These are phyloP conservation scores for Cladosporium sp. DNA, from an alignment of 2,329 filamentous ascomycete genomes.

Conservation along the genomic window DNA sequence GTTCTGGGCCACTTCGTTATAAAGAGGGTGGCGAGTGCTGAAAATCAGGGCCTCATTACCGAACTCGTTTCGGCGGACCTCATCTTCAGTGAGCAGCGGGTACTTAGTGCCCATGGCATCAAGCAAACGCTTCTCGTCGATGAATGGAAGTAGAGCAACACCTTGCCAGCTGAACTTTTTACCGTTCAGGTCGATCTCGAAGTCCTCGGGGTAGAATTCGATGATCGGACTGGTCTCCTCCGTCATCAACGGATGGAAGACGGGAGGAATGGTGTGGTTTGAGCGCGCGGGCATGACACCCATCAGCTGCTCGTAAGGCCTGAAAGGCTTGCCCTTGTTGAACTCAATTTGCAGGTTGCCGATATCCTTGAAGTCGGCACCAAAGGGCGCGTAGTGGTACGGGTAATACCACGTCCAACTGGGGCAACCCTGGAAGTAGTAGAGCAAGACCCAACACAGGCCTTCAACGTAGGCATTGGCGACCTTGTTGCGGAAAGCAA, in stretches of 20 bases:
- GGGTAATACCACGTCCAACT: constrained; percentile 99
- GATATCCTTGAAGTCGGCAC: constrained; percentile 85
- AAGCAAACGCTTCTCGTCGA: constrained; percentile 83
- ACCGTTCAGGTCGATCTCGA: constrained; percentile 87
- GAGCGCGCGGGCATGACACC: constrained; percentile 92
- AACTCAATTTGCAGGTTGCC: constrained; percentile 75
- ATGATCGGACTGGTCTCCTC: constrained; percentile 85
- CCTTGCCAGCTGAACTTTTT: constrained; percentile 99
- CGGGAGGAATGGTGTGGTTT: constrained; percentile 79
- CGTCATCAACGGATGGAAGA: constrained; percentile 89
- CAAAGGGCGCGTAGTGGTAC: constrained; percentile 97
- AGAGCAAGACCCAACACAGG: constrained; percentile 88
- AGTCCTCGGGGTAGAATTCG: constrained; percentile 95
- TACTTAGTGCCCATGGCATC: constrained; percentile 79
- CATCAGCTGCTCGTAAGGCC: constrained; percentile 96
- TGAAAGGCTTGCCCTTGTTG: constrained; percentile 77
- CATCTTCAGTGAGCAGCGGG: constrained; percentile 69
- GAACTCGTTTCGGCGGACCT: constrained; percentile 69
- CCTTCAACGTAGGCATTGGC: constrained; percentile 91
- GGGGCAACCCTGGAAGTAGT: constrained; percentile 97
- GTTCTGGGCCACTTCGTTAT: constrained; percentile 74
- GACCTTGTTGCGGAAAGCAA: constrained; percentile 83
- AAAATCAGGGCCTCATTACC: constrained; percentile 80
- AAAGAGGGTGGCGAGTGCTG: constrained; percentile 78
- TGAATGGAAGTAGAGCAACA: constrained; percentile 88